Percentiles rank a stretch among this genome's conserved stretches.
These are phyloP conservation scores for Ceratobasidium sp. DNA, from an alignment of 1,284 basidiomycete genomes.

Conservation along the genomic window DNA sequence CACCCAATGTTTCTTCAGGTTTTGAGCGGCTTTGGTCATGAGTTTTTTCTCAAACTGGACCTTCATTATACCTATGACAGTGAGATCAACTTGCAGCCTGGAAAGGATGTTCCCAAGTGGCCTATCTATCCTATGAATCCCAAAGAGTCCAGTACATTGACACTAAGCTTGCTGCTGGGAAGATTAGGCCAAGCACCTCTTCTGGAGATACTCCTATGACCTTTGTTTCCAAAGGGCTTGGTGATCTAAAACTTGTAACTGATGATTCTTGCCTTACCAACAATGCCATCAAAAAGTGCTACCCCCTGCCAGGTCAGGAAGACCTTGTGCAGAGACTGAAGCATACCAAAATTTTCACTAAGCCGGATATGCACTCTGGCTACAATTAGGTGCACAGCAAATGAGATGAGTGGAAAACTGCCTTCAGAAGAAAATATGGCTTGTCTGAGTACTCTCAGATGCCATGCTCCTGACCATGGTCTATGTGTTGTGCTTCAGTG, in stretches of 20 bases:
- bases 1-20: too few species aligned
- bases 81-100: neutral
- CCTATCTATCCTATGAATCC: slow-evolving; percentile 20
- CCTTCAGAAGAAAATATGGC: slow-evolving; percentile 19
- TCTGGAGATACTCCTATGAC: neutral
- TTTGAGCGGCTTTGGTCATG: neutral
- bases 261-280: slow-evolving; percentile 28
- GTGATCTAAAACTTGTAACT: neutral
- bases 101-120: neutral
- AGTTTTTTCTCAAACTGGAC: neutral
- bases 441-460: slow-evolving; percentile 8
- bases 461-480: too few species aligned
- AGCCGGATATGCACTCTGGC: slow-evolving; percentile 21
- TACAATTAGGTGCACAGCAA: slow-evolving; percentile 15
- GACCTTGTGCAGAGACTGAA: slow-evolving; percentile 4
- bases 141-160: neutral
- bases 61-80: neutral
- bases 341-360: slow-evolving; percentile 15
- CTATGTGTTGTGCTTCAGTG: too few species aligned
- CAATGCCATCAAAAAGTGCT: neutral
- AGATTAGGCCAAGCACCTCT: slow-evolving; percentile 22
- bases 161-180: slow-evolving; percentile 1
- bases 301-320: neutral
- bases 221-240: slow-evolving; percentile 34
- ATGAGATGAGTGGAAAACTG: slow-evolving; percentile 34